Evolutionary conservation across 2,329 filamentous ascomycete genomes (phyloP).

Genomic region (Colletotrichum brevisporum): DNA sequence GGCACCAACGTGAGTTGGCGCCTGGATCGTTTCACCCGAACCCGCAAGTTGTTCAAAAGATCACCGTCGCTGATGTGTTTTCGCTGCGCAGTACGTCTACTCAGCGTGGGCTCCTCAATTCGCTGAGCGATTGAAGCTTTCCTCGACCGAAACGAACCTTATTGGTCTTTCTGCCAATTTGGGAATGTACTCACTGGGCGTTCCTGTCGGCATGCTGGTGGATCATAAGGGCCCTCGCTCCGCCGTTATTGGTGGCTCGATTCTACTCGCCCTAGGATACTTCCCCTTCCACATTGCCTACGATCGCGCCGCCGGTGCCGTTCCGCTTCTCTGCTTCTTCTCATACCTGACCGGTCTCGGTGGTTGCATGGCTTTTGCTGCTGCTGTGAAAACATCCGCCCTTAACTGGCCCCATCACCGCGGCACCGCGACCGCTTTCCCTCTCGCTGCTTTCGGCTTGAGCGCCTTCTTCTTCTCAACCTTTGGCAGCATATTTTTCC

Average conservation of each 20-base stretch:
- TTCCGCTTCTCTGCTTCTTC: conserved; percentile 80
- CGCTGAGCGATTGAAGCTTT: conserved; percentile 86
- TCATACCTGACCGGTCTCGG: conserved; percentile 89
- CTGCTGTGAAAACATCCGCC: conserved; percentile 87
- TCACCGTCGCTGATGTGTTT: conserved; percentile 12
- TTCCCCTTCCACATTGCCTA: conserved; percentile 88
- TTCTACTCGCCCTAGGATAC: conserved; percentile 84
- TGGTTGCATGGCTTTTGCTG: conserved; percentile 91
- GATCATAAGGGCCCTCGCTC: conserved; percentile 86
- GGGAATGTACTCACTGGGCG: conserved; percentile 93
- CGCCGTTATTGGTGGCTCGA: conserved; percentile 80
- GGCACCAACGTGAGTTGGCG: conserved; percentile 83
- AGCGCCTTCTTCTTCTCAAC: conserved; percentile 97
- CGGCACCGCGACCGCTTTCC: conserved; percentile 94
- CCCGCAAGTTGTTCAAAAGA: not conserved
- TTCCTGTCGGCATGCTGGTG: conserved; percentile 90
- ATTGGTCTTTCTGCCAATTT: conserved; percentile 90
- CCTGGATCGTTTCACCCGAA: conserved; percentile 4
- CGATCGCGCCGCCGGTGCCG: conserved; percentile 73
- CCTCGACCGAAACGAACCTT: conserved; percentile 92
- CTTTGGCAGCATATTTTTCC: conserved; percentile 82
- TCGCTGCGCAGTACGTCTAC: conserved; percentile 86
- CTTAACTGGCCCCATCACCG: conserved; percentile 93
- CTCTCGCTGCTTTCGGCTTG: conserved; percentile 91
- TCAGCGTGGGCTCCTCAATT: conserved; percentile 98